phyloP scores from a whole-genome alignment of 1,139 yeast genomes.

The Suhomyces guaymorum region DNA sequence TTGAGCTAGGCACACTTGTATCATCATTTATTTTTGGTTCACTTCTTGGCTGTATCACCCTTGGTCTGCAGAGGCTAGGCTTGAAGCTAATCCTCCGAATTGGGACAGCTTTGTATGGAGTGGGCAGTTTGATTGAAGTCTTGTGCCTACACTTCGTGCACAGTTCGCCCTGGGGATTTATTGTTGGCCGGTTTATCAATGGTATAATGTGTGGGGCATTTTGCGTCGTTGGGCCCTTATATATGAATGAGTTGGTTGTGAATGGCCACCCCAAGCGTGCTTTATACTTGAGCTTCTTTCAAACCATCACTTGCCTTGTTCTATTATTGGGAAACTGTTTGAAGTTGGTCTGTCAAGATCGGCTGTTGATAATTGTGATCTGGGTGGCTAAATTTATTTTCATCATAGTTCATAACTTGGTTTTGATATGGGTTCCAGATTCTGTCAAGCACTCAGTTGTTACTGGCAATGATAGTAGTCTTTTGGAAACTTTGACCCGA shows the following conservation, averaged over 20 bases:
- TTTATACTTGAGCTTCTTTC: conserved; percentile 26
- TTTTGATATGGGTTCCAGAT: too few relatives aligned
- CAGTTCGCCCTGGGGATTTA: conserved; percentile 15
- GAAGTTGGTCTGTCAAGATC: too few relatives aligned
- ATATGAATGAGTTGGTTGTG: conserved; percentile 23
- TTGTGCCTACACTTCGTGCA: conserved; percentile 5
- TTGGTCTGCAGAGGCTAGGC: conserved; percentile 13
- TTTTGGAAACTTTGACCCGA: too few relatives aligned
- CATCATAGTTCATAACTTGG: too few relatives aligned
- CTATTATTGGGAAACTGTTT: too few relatives aligned
- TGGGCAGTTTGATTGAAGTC: conserved; percentile 21
- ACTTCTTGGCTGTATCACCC: conserved; percentile 27
- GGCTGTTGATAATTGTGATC: too few relatives aligned
- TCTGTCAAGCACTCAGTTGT: too few relatives aligned
- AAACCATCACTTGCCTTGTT: conserved; percentile 22
- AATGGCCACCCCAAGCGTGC: conserved; percentile 18
- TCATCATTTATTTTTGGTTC: conserved; percentile 34
- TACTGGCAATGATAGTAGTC: too few relatives aligned
- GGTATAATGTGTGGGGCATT: conserved; percentile 32
- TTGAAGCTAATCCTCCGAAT: conserved; percentile 14
- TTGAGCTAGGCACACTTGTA: conserved; percentile 24
- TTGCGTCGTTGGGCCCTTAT: conserved; percentile 30
- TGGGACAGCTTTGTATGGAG: conserved; percentile 15
- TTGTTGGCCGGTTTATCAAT: conserved; percentile 24
- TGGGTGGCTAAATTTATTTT: too few relatives aligned